Base-by-base conservation (phyloP, 495 filamentous ascomycete species). In the Penicillium steckii region DNA sequence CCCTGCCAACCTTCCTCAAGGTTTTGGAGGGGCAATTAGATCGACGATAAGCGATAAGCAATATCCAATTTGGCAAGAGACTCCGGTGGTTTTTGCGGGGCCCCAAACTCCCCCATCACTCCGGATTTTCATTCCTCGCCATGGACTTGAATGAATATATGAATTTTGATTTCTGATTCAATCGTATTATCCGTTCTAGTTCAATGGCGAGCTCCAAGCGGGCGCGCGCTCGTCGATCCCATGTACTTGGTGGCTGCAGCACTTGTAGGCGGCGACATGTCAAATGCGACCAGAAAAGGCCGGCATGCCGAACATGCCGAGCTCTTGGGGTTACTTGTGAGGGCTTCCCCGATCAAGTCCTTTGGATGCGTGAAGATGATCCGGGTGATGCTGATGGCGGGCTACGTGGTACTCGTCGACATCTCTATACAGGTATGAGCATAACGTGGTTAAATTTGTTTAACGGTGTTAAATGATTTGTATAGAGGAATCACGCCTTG, bases 251-350 rank as follows among this genome's bases (percentile, higher is more conserved):
- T 65, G 53, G 66, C 47, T 60, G 65, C 69, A 64, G 60, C 43
- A 76, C 71, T 4, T 59, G 67, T 62, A 46, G 69, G 46, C 37
- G 70, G 45, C 53, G 72, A 57, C 55, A 78, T 61, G 33, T 78
- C 66, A 58, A 69, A 61, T 66, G 72, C 48, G 71, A 76, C 45
- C 69, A 76, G 47, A 60, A 61, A 44, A 59, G 66, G 30, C 72
- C 72, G 10, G 41, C 51, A 2, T 76, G 72, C 35, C 57, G 59
- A 2, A 69, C 59, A 2, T 72, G 67, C 45, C 60, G 52, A 6
- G 51, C 57, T 9, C 46, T 60, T 9, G 68, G 64, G 0, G 53
- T 69, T 3, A 19, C 47, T n/a, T 71, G 68, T 17, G 68, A 71
- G 37, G 68, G 68, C 0, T 69, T 66, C 42, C 55, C 66, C 6